A percentile compares a stretch with the other conserved stretches of the same genome.
Conservation (phyloP, 2,329 filamentous ascomycete genomes). For the Arthrobotrys conoides region DNA sequence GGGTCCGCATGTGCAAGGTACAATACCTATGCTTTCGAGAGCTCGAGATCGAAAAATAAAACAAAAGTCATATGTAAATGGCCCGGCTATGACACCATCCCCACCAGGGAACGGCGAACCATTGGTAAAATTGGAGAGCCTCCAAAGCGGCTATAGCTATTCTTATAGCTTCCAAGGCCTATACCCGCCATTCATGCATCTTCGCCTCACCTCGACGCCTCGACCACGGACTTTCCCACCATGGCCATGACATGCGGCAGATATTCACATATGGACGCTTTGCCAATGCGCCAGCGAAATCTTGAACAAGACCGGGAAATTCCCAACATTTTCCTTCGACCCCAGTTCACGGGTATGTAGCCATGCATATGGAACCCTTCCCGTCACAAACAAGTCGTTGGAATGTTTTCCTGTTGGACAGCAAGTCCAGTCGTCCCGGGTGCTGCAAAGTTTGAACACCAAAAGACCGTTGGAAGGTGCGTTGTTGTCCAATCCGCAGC, state of each 20-base stretch:
- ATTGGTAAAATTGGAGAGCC: slow-evolving; percentile 27
- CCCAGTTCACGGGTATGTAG: slow-evolving; percentile 11
- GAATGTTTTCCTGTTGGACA: slow-evolving; percentile 49
- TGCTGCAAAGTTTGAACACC: slow-evolving; percentile 1
- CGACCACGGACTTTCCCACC: slow-evolving; percentile 12
- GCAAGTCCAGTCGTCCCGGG: not conserved
- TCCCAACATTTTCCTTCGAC: slow-evolving; percentile 18
- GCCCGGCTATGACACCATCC: slow-evolving; percentile 37
- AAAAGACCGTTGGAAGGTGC: not conserved
- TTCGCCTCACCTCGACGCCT: slow-evolving; percentile 4
- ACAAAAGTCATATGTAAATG: slow-evolving; percentile 32
- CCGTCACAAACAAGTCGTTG: slow-evolving; percentile 27
- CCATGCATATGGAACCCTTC: slow-evolving; percentile 16
- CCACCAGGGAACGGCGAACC: slow-evolving; percentile 21
- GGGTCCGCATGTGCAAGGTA: slow-evolving; percentile 19
- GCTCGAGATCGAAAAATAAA: slow-evolving; percentile 18
- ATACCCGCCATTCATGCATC: slow-evolving; percentile 33
- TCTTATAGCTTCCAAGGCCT: slow-evolving; percentile 31
- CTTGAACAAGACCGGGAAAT: not conserved
- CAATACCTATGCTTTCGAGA: not conserved
- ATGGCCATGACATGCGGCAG: slow-evolving; percentile 3
- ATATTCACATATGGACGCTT: not conserved
- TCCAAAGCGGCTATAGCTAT: slow-evolving; percentile 43
- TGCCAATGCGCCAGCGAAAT: not conserved
- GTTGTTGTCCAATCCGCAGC: slow-evolving; percentile 39